Evolutionary conservation across 2,329 filamentous ascomycete species (phyloP).

Genomic region (Phialophora tarda): DNA sequence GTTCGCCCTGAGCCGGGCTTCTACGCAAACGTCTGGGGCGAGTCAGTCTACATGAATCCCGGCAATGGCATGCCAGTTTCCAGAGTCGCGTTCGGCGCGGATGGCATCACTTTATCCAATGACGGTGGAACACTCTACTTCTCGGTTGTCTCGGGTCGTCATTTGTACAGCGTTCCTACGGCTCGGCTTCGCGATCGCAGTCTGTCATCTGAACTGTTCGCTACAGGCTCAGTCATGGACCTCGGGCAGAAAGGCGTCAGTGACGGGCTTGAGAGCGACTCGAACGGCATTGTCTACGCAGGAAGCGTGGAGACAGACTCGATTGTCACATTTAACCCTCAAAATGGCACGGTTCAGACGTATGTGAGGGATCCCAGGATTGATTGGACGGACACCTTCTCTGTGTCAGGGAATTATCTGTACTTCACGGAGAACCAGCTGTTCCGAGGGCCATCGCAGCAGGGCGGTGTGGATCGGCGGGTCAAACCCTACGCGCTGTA

Average conservation of each 20-base stretch:
- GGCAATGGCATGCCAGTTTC: conserved; percentile 46
- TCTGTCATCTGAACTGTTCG: conserved; percentile 50
- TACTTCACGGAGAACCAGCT: conserved; percentile 63
- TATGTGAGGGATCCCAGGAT: conserved; percentile 56
- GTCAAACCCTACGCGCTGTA: conserved; percentile 53
- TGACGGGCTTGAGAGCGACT: conserved; percentile 60
- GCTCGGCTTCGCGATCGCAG: conserved; percentile 50
- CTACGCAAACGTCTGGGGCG: conserved; percentile 56
- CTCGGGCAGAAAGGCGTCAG: conserved; percentile 57
- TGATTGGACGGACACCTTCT: conserved; percentile 59
- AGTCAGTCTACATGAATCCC: conserved; percentile 52
- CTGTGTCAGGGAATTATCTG: conserved; percentile 53
- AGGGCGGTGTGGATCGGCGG: conserved; percentile 52
- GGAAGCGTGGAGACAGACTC: conserved; percentile 59
- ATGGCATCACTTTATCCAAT: conserved; percentile 58
- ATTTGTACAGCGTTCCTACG: conserved; percentile 55
- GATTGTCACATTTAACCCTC: conserved; percentile 54
- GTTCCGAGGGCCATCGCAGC: conserved; percentile 45
- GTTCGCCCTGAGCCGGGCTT: conserved; percentile 55
- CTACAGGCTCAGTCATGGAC: conserved; percentile 51
- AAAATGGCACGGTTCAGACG: conserved; percentile 50
- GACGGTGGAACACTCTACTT: conserved; percentile 57
- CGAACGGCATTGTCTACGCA: conserved; percentile 56
- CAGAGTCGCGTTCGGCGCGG: conserved; percentile 53
- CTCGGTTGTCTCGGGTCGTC: conserved; percentile 51